Evolutionary conservation across 768 basidiomycete genomes (phyloP).

Genomic region (Leccinum broughii): DNA sequence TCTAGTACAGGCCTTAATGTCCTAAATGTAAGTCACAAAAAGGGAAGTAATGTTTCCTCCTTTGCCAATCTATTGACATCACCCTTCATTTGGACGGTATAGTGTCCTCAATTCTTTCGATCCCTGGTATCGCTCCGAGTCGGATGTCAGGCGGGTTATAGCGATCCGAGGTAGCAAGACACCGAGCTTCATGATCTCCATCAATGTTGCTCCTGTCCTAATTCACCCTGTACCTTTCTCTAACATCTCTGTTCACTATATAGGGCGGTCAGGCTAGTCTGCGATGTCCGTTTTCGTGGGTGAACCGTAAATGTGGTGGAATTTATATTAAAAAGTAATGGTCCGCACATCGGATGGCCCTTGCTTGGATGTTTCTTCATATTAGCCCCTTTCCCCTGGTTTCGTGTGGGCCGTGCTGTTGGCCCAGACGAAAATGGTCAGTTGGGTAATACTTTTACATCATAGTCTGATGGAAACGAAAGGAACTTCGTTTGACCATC

Average conservation of each 20-base stretch:
- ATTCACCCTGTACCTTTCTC: neutral
- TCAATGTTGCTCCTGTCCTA: neutral
- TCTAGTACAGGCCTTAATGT: too few species aligned
- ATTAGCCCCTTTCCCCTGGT: neutral
- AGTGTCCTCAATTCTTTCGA: neutral
- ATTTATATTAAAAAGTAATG: neutral
- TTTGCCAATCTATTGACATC: too few species aligned
- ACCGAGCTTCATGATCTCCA: neutral
- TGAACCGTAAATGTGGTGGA: neutral
- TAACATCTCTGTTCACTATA: neutral
- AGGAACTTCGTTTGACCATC: neutral
- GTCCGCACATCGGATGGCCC: neutral
- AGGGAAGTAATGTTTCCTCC: too few species aligned
- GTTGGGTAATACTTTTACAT: neutral
- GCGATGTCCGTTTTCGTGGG: neutral
- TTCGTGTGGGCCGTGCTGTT: neutral
- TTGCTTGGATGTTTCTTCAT: neutral
- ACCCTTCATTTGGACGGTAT: too few species aligned
- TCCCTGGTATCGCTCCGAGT: neutral
- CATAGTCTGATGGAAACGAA: neutral
- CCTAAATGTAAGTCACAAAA: too few species aligned
- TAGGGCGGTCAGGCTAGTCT: neutral
- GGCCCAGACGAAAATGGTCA: neutral
- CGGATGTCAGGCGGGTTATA: neutral
- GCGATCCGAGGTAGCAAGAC: neutral